Evolutionary conservation across 345 rosid genomes (phyloP), one percentile per base, ranked within the genome.

Genomic region (Linum usitatissimum): DNA sequence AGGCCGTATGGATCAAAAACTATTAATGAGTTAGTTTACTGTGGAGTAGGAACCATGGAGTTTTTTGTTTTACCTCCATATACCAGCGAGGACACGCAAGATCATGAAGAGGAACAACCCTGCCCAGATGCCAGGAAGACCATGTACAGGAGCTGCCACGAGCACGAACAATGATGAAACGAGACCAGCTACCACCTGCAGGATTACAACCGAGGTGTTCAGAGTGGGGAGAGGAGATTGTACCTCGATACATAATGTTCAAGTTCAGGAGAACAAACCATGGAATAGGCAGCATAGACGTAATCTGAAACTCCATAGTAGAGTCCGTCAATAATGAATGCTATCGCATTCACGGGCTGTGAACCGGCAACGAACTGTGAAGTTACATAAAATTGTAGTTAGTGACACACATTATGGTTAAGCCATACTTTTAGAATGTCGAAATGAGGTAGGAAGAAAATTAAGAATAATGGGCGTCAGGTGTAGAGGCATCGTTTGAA

Each of bases 271-370:
- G 39, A 64, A 72, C 73, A 67, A 39, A 92, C 97, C 99, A 86
- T 89, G 42, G 99, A 83, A 75, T 84, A 78, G 18, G 97, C 91
- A 42, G 99, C 95, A 78, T 82, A 89, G 75, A 80, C 90, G 14
- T 81, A 89, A 76, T 93, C 99, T 5, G 97, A 89, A 74, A 83
- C 99, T 42, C 96, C 99, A 36, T 89, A 89, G 54, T 89, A 93
- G 3, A 93, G 91, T 40, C 98, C 99, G 66, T 93, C 99, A 18
- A 87, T 64, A 63, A 93, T 90, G 55, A 93, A 93, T 13, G 99
- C 99, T 18, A 87, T 60, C 45, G 97, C 96, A 71, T 93, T 93
- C 68, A 93, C 74, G 28, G 99, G 97, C 70, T 87, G 99, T 57
- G 99, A 80, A 70, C 90, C 87, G 61, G 97, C 97, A 67, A 93